Percentiles rank a stretch among this genome's conserved stretches.
Evolutionary conservation across 2,329 filamentous ascomycete species (phyloP).

Genomic region (Pseudogymnoascus sp.): DNA sequence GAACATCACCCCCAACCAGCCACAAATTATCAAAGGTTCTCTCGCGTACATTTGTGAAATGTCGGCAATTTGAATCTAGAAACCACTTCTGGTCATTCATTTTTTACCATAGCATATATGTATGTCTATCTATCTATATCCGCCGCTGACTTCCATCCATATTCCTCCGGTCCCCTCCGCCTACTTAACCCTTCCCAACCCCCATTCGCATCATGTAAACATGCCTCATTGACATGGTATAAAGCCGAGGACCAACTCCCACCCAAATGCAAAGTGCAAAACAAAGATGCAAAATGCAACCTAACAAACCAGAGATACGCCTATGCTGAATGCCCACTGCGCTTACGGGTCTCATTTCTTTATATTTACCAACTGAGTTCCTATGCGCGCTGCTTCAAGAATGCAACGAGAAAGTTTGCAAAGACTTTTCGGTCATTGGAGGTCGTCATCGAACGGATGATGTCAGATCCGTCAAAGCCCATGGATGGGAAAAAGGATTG

Average conservation of each 20-base stretch:
- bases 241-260: constrained; percentile 6
- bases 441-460: constrained; percentile 52
- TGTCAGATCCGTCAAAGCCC: constrained; percentile 56
- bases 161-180: background rate
- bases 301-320: constrained; percentile 9
- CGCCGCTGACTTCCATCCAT: background rate
- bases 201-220: constrained; percentile 4
- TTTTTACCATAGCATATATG: constrained; percentile 6
- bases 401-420: constrained; percentile 55
- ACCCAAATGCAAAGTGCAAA: constrained; percentile 8
- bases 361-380: constrained; percentile 7
- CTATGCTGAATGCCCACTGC: constrained; percentile 8
- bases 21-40: background rate
- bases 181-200: background rate
- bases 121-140: constrained; percentile 5
- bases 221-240: constrained; percentile 10
- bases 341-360: constrained; percentile 1
- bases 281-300: constrained; percentile 7
- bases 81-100: background rate
- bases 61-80: background rate
- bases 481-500: constrained; percentile 57
- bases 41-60: background rate
- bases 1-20: constrained; percentile 5
- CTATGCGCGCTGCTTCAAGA: constrained; percentile 39
- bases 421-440: constrained; percentile 55